These are phyloP conservation scores for Epichloe amarillans DNA, from an alignment of 2,329 filamentous ascomycete species.

Conservation along the genomic window DNA sequence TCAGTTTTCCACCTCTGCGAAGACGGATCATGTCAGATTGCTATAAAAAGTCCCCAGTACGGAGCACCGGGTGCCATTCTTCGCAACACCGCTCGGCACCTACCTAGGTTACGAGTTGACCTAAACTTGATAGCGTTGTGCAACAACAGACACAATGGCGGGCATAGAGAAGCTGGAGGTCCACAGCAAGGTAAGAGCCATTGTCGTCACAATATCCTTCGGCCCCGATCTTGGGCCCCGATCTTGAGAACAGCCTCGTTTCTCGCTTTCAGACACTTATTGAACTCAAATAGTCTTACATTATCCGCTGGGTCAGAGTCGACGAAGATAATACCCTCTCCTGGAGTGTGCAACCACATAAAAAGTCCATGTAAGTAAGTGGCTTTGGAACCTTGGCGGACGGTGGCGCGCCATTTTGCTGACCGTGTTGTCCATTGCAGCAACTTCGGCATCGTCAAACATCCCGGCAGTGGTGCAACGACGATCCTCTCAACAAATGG, in stretches of 20 bases:
- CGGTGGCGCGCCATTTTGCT: constrained; percentile 2
- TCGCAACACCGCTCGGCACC: neutral
- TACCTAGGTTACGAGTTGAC: neutral
- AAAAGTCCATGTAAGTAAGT: constrained; percentile 74
- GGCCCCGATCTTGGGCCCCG: neutral
- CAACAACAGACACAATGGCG: constrained; percentile 45
- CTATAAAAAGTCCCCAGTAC: neutral
- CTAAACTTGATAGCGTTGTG: neutral
- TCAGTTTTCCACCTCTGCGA: neutral
- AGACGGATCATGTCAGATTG: neutral
- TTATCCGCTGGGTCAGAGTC: constrained; percentile 93
- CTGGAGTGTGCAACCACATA: constrained; percentile 95
- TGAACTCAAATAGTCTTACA: constrained; percentile 63
- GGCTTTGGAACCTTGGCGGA: neutral
- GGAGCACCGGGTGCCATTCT: neutral
- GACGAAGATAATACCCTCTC: constrained; percentile 84
- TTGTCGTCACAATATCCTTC: neutral
- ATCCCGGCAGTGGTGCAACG: constrained; percentile 60
- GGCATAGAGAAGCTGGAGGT: constrained; percentile 95
- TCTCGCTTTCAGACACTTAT: neutral
- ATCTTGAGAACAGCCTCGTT: neutral
- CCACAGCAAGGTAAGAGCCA: constrained; percentile 67
- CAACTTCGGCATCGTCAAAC: constrained; percentile 97
- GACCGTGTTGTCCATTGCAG: constrained; percentile 23
- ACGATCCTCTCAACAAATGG: constrained; percentile 29